A percentile compares a stretch with the other conserved stretches of the same genome.
phyloP scores from a whole-genome alignment of 805 yeast genomes.

The Henningerozyma blattae region DNA sequence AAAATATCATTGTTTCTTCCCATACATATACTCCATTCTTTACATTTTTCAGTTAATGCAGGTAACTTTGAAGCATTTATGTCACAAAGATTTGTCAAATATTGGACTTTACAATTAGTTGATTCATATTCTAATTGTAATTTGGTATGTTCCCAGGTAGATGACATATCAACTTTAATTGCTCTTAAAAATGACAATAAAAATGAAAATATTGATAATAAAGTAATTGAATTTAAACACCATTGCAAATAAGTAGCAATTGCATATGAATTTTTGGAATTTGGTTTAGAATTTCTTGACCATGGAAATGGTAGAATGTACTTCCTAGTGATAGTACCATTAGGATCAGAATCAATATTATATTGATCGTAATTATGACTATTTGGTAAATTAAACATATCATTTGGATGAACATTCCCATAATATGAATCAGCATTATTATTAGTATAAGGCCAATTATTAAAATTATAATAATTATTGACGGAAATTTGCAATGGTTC shows the following conservation, averaged over 20 bases:
- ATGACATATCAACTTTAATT: slow-evolving; percentile 41
- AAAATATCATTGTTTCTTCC: slow-evolving; percentile 33
- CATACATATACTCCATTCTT: slow-evolving; percentile 58
- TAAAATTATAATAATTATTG: not conserved
- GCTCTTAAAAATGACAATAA: slow-evolving; percentile 34
- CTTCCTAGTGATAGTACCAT: not conserved
- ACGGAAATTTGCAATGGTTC: not conserved
- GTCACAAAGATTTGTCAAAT: slow-evolving; percentile 43
- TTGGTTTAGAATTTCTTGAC: slow-evolving; percentile 40
- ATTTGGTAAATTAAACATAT: too few species aligned
- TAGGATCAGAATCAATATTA: not conserved
- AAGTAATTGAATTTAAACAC: slow-evolving; percentile 35
- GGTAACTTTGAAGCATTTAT: slow-evolving; percentile 41
- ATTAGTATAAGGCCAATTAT: not conserved
- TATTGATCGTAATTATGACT: not conserved
- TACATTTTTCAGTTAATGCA: slow-evolving; percentile 44
- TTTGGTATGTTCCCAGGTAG: slow-evolving; percentile 35
- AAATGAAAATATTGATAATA: slow-evolving; percentile 33
- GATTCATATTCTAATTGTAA: slow-evolving; percentile 38
- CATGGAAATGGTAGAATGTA: slow-evolving; percentile 44
- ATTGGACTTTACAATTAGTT: slow-evolving; percentile 40
- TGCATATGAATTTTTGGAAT: slow-evolving; percentile 41
- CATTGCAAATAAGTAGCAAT: slow-evolving; percentile 53
- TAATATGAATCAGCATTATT: not conserved
- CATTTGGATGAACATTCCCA: too few species aligned